Conservation (phyloP, 2,329 filamentous ascomycete genomes). For the Pestalotiopsis sp. region DNA sequence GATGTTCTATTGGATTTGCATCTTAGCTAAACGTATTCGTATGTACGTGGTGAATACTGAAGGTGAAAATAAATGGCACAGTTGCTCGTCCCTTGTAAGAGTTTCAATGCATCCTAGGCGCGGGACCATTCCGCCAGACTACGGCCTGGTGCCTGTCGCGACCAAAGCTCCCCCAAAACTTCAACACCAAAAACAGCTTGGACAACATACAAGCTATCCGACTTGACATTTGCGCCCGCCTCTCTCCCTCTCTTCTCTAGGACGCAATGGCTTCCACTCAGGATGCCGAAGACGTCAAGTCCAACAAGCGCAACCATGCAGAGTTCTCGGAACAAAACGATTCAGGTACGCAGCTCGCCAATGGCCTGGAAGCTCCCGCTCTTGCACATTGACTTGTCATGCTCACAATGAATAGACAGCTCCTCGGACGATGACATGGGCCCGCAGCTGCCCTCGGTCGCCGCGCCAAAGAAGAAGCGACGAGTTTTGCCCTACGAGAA, state of each 20-base stretch:
- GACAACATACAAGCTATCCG: background rate
- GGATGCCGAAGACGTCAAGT: constrained; percentile 18
- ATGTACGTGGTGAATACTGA: too few relatives aligned
- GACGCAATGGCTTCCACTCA: constrained; percentile 26
- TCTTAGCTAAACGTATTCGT: too few relatives aligned
- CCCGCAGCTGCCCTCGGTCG: constrained; percentile 81
- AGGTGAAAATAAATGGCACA: background rate
- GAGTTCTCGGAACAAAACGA: constrained; percentile 30
- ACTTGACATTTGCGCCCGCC: background rate
- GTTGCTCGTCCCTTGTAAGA: background rate
- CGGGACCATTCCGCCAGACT: constrained; percentile 1
- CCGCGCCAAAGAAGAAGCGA: constrained; percentile 85
- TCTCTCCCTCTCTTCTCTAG: background rate
- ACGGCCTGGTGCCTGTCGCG: background rate
- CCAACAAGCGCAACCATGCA: constrained; percentile 33
- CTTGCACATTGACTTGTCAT: background rate
- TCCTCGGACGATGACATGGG: constrained; percentile 88
- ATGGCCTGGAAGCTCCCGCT: background rate
- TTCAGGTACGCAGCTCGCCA: constrained; percentile 19
- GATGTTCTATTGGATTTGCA: too few relatives aligned
- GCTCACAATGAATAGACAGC: constrained; percentile 42
- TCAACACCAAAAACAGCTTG: constrained; percentile 1
- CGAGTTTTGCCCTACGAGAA: constrained; percentile 92
- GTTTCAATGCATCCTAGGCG: background rate
- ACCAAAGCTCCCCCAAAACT: constrained; percentile 3